Percentiles rank a stretch among this genome's conserved stretches.
phyloP scores from a whole-genome alignment of 2,329 filamentous ascomycete genomes.

The Penicillium aurantiogriseum region DNA sequence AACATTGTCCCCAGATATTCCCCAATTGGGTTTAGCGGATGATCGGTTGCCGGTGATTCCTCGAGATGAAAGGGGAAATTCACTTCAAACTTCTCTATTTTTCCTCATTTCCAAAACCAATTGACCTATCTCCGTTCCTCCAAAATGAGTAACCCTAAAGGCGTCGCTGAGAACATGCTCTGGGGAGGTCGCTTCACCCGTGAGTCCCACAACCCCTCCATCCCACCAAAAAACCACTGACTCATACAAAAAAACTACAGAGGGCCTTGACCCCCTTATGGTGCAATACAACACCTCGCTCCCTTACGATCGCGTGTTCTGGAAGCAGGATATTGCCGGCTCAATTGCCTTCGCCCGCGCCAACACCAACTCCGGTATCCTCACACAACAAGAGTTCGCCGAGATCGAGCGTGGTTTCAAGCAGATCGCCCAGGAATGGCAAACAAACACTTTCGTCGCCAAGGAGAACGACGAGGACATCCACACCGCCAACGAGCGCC shows the following conservation, averaged over 20 bases:
- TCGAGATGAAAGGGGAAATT: constrained; percentile 9
- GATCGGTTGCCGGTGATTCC: constrained; percentile 6
- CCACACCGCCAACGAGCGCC: constrained; percentile 69
- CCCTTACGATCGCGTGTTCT: constrained; percentile 73
- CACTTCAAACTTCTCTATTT: constrained; percentile 7
- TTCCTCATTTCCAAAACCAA: constrained; percentile 7
- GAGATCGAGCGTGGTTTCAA: constrained; percentile 71
- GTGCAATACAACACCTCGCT: constrained; percentile 79
- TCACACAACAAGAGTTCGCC: constrained; percentile 69
- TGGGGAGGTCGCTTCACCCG: constrained; percentile 64
- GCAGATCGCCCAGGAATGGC: constrained; percentile 51
- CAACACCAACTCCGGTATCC: constrained; percentile 71
- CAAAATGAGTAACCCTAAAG: constrained; percentile 40
- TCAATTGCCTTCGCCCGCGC: constrained; percentile 79
- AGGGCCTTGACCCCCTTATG: constrained; percentile 83
- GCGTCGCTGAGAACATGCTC: constrained; percentile 53
- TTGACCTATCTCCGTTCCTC: constrained; percentile 10
- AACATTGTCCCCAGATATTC: constrained; percentile 13
- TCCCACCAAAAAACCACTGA: constrained; percentile 16
- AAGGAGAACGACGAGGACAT: constrained; percentile 56
- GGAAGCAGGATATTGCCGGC: constrained; percentile 76
- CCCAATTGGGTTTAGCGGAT: constrained; percentile 14
- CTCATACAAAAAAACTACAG: constrained; percentile 43
- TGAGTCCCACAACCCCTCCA: constrained; percentile 28
- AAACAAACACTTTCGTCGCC: constrained; percentile 36